These are phyloP conservation scores for Chaetomiaceae sp. DNA, from an alignment of 2,329 filamentous ascomycete species.

Conservation along the genomic window DNA sequence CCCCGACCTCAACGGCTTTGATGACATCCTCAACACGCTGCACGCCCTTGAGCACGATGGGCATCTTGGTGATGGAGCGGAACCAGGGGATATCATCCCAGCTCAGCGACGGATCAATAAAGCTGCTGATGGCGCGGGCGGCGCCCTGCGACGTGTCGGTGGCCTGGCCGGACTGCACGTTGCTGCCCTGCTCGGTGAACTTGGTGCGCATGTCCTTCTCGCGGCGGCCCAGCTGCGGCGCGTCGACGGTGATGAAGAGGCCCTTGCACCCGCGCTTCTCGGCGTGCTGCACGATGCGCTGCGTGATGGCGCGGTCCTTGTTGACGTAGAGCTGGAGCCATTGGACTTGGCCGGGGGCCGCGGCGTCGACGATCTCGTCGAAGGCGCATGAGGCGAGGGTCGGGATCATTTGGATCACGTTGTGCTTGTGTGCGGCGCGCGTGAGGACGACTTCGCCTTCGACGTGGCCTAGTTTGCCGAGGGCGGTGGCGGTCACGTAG, in stretches of 20 bases:
- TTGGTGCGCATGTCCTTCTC: slow-evolving; percentile 98
- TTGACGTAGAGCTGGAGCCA: slow-evolving; percentile 99
- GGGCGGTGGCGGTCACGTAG: slow-evolving; percentile 92
- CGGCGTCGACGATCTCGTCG: slow-evolving; percentile 91
- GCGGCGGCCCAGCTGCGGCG: slow-evolving; percentile 86
- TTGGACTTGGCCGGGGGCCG: slow-evolving; percentile 74
- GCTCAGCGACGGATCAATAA: slow-evolving; percentile 90
- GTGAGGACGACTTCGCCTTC: slow-evolving; percentile 94
- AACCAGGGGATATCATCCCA: slow-evolving; percentile 98
- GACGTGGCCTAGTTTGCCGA: slow-evolving; percentile 89
- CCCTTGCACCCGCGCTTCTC: slow-evolving; percentile 89
- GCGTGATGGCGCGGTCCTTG: slow-evolving; percentile 87
- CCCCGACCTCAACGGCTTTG: slow-evolving; percentile 73
- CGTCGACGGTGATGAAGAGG: slow-evolving; percentile 97
- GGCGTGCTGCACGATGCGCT: slow-evolving; percentile 85
- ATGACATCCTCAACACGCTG: slow-evolving; percentile 95
- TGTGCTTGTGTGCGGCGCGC: slow-evolving; percentile 74
- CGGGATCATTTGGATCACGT: slow-evolving; percentile 97
- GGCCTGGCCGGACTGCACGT: slow-evolving; percentile 69
- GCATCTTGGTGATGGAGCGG: slow-evolving; percentile 82
- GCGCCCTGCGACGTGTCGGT: slow-evolving; percentile 90
- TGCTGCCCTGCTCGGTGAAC: slow-evolving; percentile 77
- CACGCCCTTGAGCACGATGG: slow-evolving; percentile 93
- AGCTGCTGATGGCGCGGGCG: slow-evolving; percentile 88
- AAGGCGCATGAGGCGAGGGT: slow-evolving; percentile 96